Base-by-base conservation (phyloP, 169 alveolate species). In the Perkinsus marinus region DNA sequence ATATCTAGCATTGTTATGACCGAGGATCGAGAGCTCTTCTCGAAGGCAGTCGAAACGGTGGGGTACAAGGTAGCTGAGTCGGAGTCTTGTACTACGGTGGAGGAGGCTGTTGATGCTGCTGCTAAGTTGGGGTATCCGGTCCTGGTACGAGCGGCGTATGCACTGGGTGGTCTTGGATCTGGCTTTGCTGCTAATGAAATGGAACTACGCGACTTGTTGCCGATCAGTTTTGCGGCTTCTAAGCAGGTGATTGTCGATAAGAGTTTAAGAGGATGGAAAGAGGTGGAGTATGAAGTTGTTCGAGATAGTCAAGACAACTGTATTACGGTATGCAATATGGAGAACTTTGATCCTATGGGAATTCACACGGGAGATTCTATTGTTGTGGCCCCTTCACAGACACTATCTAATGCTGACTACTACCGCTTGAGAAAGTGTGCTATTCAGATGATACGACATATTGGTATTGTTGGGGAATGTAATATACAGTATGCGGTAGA, bases 291-390 rank as follows among this genome's bases (percentile, higher is more conserved):
- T 90, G 98, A 97, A 92, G 95, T 97, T 43, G 95, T 97, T 47
- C 94, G 98, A 22, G 98, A 97, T 93, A 91, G 93, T 91, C 96
- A 95, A 91, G 96, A 97, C 94, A 97, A 97, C 94, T 97, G 98
- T 94, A 95, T 97, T 89, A 92, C 97, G 57, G 97, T 96, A 22
- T 96, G 98, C 90, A 97, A 96, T 93, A 97, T 97, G 98, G 98
- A 97, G 92, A 97, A 97, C 94, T 94, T 97, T 47, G 97, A 97
- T 93, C 98, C 98, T 36, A 95, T 97, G 90, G 98, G 98, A 68
- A 95, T 97, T 90, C 98, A 97, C 95, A 97, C 98, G n/a, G 98
- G 98, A 22, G 98, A 97, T 90, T 96, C 98, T 93, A 95, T 97
- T 68, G 98, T 97, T 69, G 97, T 97, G 26, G 98, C 98, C 34